phyloP scores from a whole-genome alignment of 805 yeast genomes.

The Cyberlindnera samutprakarnensis region DNA sequence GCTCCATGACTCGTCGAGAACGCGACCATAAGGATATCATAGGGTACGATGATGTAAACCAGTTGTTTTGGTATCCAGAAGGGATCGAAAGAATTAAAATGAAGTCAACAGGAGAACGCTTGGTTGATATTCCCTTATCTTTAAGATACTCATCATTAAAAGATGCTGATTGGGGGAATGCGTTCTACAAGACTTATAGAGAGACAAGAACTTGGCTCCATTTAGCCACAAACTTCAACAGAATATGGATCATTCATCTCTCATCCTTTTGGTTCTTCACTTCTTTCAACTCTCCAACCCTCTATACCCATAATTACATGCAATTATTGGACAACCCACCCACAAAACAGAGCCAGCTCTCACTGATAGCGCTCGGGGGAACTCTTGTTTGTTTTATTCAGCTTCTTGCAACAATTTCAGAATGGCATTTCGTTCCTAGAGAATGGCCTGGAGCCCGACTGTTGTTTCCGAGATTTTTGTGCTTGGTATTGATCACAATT shows the following conservation, averaged over 20 bases:
- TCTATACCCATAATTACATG: slow-evolving; percentile 54
- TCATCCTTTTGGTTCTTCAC: slow-evolving; percentile 77
- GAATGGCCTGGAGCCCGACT: slow-evolving; percentile 68
- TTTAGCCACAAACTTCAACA: slow-evolving; percentile 61
- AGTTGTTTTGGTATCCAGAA: slow-evolving; percentile 75
- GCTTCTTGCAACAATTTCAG: slow-evolving; percentile 49
- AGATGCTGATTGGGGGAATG: slow-evolving; percentile 56
- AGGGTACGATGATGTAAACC: slow-evolving; percentile 89
- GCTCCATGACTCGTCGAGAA: slow-evolving; percentile 37
- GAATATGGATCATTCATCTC: slow-evolving; percentile 74
- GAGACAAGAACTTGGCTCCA: slow-evolving; percentile 78
- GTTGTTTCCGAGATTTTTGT: slow-evolving; percentile 37
- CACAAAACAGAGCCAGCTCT: slow-evolving; percentile 42
- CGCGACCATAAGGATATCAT: slow-evolving; percentile 62
- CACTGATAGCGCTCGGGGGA: slow-evolving; percentile 65
- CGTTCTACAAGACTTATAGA: slow-evolving; percentile 65
- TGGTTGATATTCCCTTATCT: slow-evolving; percentile 44
- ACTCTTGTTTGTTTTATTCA: slow-evolving; percentile 51
- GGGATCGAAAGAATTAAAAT: slow-evolving; percentile 58
- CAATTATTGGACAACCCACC: slow-evolving; percentile 55
- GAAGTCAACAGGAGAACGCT: slow-evolving; percentile 30
- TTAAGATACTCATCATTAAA: slow-evolving; percentile 48
- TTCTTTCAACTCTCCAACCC: slow-evolving; percentile 57
- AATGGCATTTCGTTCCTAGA: slow-evolving; percentile 60
- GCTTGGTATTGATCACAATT: slow-evolving; percentile 35